Base-by-base conservation (phyloP, 768 basidiomycete species). In the Tremella fuciformis region DNA sequence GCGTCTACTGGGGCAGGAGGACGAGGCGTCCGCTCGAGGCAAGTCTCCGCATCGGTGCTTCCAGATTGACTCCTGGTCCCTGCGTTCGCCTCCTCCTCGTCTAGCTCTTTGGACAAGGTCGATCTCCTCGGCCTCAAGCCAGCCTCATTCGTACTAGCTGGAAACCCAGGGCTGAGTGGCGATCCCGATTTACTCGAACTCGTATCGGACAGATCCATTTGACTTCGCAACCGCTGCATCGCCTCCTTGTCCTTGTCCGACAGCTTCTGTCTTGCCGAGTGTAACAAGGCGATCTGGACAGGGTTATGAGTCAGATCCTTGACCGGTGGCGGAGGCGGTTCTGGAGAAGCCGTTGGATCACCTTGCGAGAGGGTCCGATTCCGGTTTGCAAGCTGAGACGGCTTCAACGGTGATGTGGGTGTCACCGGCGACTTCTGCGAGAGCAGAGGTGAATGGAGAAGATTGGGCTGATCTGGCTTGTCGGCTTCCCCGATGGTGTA, bases 241-340 rank as follows among this genome's bases (percentile, higher is more conserved):
- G 71, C 71, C 52, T 67, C 68, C 50, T 60, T 62, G 60, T 73
- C 71, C 39, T 57, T 58, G 7, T 52, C 52, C 16, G 60, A 62
- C 34, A 73, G 29, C 49, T 70, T 70, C 38, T 56, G 25, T 8
- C 71, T 34, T 8, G 61, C 69, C 15, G 64, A 59, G 42, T 70
- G 60, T 1, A 70, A 26, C 8, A 67, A 40, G 8, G 57, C 53
- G 38, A 53, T 53, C 38, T 49, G 58, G 13, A 22, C 44, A 13
- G 18, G 49, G 46, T 4, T 39, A 47, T 29, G 26, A 16, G 40
- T 29, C 24, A 38, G 46, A n/a, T 53, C 55, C 38, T 52, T 52
- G 26, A 34, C 18, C 15, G 51, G 51, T 2, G 51, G 38, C 22
- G 22, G 51, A 8, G 51, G 51, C 29, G 38, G 51, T 22, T 46